phyloP scores from a whole-genome alignment of 176 grass and related monocot species.

The Carex kokanica region DNA sequence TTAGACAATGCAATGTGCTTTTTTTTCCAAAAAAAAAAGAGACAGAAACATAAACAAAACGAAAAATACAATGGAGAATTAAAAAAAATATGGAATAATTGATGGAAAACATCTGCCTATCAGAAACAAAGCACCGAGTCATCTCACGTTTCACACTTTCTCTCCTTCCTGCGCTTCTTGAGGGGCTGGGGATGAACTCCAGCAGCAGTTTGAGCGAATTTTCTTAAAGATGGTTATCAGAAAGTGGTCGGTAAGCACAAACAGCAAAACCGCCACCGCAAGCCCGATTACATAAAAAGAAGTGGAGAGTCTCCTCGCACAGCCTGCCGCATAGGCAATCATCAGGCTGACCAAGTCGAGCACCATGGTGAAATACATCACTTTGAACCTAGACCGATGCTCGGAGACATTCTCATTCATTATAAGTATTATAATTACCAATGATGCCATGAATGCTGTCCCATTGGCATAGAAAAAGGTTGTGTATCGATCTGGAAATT shows the following conservation, averaged over 20 bases:
- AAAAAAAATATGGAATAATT: no score
- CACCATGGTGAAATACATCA: slow-evolving; percentile 41
- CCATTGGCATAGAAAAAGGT: slow-evolving; percentile 41
- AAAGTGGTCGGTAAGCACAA: not conserved
- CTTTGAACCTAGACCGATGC: not conserved
- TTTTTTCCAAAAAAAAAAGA: no score
- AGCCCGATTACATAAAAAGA: slow-evolving; percentile 39
- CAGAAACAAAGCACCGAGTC: no score
- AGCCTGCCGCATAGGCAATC: slow-evolving; percentile 44
- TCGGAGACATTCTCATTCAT: slow-evolving; percentile 23
- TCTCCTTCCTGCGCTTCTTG: no score
- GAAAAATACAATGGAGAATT: no score
- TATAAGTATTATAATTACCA: slow-evolving; percentile 30
- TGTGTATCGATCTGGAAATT: slow-evolving; percentile 8
- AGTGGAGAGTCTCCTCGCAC: slow-evolving; percentile 32
- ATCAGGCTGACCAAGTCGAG: slow-evolving; percentile 49
- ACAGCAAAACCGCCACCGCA: slow-evolving; percentile 28
- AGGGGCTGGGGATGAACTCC: no score
- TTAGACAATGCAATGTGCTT: no score
- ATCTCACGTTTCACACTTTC: no score
- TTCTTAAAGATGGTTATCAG: no score
- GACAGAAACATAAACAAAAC: no score
- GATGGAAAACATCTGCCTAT: no score
- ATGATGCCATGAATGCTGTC: slow-evolving; percentile 31
- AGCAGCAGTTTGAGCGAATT: no score